Conservation (phyloP, 768 basidiomycete genomes). For the Trametes meyenii region DNA sequence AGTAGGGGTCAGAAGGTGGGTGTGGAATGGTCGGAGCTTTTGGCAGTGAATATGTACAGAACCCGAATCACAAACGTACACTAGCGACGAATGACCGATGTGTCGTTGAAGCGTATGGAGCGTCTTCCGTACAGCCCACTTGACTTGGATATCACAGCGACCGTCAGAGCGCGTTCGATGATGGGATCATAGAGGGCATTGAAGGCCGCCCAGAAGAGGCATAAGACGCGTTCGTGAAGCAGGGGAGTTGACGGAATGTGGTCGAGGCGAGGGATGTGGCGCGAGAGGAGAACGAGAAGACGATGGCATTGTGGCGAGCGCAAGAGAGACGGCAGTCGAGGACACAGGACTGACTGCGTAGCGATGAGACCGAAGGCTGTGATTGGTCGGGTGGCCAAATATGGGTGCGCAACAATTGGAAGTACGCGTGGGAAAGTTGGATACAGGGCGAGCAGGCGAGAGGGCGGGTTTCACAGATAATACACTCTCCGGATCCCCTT, state of each 20-base stretch:
- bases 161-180: neutral
- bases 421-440: constrained; percentile 23
- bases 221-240: neutral
- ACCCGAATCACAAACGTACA: neutral
- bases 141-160: neutral
- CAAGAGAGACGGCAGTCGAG: neutral
- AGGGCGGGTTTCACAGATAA: constrained; percentile 24
- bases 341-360: neutral
- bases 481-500: constrained; percentile 20
- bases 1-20: neutral
- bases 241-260: neutral
- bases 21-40: constrained; percentile 1
- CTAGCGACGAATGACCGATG: neutral
- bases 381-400: constrained; percentile 19
- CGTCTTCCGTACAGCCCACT: constrained; percentile 1
- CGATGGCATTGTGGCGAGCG: neutral
- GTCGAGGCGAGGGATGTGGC: neutral
- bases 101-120: neutral
- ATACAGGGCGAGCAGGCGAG: neutral
- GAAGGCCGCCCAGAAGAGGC: neutral
- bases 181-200: constrained; percentile 3
- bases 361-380: constrained; percentile 13
- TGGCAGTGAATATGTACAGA: constrained; percentile 5
- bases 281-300: neutral
- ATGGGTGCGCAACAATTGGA: constrained; percentile 20